Base-by-base conservation (phyloP, 164 flowering plant species). In the Akebia trifoliata region DNA sequence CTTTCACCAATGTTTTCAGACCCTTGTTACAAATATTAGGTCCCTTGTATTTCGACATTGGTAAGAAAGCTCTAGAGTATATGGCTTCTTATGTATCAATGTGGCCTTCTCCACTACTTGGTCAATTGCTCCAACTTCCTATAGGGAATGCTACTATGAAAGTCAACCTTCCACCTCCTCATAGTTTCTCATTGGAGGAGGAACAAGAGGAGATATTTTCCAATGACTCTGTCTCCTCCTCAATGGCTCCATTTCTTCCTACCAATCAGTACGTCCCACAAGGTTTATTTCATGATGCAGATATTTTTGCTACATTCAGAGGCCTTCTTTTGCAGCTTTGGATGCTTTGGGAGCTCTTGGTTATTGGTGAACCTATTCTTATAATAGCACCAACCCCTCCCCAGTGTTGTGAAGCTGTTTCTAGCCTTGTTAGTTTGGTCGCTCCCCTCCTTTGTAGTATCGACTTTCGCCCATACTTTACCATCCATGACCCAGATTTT, bases 361-460 rank as follows among this genome's bases (percentile, higher is more conserved):
- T 90, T 53, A 73, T 94, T 63, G 99, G 99, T 15, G 97, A 94
- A 67, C 95, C 97, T 17, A 73, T 94, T 65, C 93, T 94, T 57
- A 63, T 94, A 32, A 86, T 94, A 67, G 93, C 97, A 21, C 95
- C 97, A 20, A 82, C 96, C 0, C 97, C 99, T 54, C 84, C 95
- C 11, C 97, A 94, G 61, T 94, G 97, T 61, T 83, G 90, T 74
- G 99, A 94, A 75, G 99, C 99, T 56, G 97, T 94, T 63, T 96
- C 97, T 3, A 59, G 86, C 50, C 83, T 94, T 60, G 95, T 94
- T 24, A 94, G 99, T 76, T 74, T 90, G 74, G 77, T 88, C 67
- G 93, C 97, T 15, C 99, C 99, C 0, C 79, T 94, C 14, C 76
- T 80, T 36, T 81, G 74, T 35, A 88, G 96, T 75, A 72, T 86